Conservation (phyloP, 768 basidiomycete species). For the Rhodotorula paludigena region DNA sequence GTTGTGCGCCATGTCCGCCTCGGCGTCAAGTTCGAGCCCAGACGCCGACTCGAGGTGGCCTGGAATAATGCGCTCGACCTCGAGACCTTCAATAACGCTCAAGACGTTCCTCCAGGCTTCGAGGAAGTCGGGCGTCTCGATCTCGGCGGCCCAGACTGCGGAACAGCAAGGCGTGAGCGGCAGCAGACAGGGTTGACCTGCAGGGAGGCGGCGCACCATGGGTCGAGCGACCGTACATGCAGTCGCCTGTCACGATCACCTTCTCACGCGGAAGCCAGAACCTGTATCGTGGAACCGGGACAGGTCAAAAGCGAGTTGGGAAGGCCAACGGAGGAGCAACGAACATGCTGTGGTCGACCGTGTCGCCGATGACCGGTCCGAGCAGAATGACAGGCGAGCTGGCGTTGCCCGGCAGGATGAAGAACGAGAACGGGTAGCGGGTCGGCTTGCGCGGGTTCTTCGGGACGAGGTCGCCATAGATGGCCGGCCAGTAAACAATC, state of each 20-base stretch:
- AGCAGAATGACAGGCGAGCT: constrained; percentile 11
- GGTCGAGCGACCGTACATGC: background rate
- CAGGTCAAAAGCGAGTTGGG: background rate
- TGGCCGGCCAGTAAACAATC: constrained; percentile 3
- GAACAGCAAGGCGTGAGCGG: background rate
- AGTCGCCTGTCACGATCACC: constrained; percentile 13
- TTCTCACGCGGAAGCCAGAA: constrained; percentile 11
- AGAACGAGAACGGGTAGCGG: constrained; percentile 4
- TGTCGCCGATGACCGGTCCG: constrained; percentile 6
- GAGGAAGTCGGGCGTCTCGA: constrained; percentile 7
- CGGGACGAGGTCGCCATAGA: constrained; percentile 7
- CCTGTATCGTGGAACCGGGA: background rate
- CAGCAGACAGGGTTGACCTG: background rate
- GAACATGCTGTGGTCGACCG: constrained; percentile 8
- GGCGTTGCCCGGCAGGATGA: background rate
- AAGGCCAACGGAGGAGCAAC: background rate
- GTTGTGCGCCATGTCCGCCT: constrained; percentile 5
- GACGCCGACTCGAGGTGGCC: background rate
- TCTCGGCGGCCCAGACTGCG: constrained; percentile 7
- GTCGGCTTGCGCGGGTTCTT: background rate
- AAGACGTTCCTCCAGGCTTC: constrained; percentile 5
- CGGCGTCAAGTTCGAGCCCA: background rate
- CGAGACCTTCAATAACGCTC: constrained; percentile 2
- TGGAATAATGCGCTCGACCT: constrained; percentile 1
- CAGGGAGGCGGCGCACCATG: background rate